Evolutionary conservation across 2,329 filamentous ascomycete genomes (phyloP).

Genomic region (Phaeomoniella chlamydospora): DNA sequence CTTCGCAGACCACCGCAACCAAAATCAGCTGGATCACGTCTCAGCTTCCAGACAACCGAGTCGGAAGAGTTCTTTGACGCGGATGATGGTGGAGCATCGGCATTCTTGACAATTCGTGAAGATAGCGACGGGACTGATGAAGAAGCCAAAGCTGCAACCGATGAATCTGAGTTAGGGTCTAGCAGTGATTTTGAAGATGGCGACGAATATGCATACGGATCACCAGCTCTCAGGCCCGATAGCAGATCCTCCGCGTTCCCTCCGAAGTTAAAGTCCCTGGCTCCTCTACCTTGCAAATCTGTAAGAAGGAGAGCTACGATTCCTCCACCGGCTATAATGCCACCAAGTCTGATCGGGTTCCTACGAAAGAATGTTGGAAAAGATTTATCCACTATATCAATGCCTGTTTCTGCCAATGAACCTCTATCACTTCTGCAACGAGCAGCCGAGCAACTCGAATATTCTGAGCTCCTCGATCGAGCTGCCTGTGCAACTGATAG

Average conservation of each 20-base stretch:
- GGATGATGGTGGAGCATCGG: constrained; percentile 49
- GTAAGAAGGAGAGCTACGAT: constrained; percentile 58
- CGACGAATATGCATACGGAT: constrained; percentile 19
- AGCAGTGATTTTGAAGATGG: constrained; percentile 42
- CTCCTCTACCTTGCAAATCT: constrained; percentile 58
- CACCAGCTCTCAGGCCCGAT: constrained; percentile 15
- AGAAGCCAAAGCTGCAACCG: constrained; percentile 27
- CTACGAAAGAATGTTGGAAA: constrained; percentile 96
- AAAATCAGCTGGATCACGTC: constrained; percentile 36
- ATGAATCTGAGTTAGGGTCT: constrained; percentile 39
- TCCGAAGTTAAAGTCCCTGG: constrained; percentile 56
- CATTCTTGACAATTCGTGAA: constrained; percentile 61
- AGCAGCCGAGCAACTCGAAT: constrained; percentile 80
- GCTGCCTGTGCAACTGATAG: constrained; percentile 44
- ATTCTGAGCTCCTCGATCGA: constrained; percentile 67
- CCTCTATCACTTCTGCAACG: constrained; percentile 79
- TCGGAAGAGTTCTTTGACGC: constrained; percentile 93
- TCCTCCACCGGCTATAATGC: constrained; percentile 57
- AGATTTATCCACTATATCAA: constrained; percentile 88
- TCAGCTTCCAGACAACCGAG: constrained; percentile 69
- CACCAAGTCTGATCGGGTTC: constrained; percentile 86
- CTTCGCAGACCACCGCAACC: constrained; percentile 49
- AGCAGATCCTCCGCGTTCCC: constrained; percentile 50
- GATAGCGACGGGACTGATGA: constrained; percentile 57
- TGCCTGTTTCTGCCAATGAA: constrained; percentile 95